Conservation (phyloP, 768 basidiomycete genomes). For the Russula compacta region DNA sequence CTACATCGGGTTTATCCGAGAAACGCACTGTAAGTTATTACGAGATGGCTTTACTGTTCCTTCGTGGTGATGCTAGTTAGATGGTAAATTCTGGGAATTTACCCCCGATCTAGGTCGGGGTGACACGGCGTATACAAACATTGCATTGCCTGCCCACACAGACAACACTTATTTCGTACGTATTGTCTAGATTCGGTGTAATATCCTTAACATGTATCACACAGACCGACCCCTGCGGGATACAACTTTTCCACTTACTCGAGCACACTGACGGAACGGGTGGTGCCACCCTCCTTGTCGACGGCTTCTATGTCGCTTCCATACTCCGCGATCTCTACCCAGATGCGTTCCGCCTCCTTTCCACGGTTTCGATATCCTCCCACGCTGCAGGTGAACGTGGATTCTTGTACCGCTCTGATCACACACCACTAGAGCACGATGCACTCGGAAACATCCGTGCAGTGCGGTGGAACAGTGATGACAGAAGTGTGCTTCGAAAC, state of each 20-base stretch:
- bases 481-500: constrained; percentile 71
- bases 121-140: constrained; percentile 88
- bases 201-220: background rate
- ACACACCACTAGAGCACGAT: constrained; percentile 69
- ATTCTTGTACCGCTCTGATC: constrained; percentile 47
- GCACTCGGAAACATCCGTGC: constrained; percentile 51
- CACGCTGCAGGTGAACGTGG: constrained; percentile 81
- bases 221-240: constrained; percentile 88
- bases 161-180: constrained; percentile 65
- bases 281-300: constrained; percentile 86
- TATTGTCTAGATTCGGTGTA: constrained; percentile 20
- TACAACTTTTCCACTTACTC: constrained; percentile 92
- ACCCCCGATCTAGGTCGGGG: constrained; percentile 85
- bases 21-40: constrained; percentile 56
- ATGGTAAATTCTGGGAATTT: constrained; percentile 97
- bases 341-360: constrained; percentile 57
- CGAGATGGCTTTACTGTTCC: background rate
- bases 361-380: constrained; percentile 58
- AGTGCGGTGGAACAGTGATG: constrained; percentile 92
- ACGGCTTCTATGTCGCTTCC: constrained; percentile 88
- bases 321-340: constrained; percentile 68
- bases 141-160: constrained; percentile 81
- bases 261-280: constrained; percentile 75
- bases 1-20: constrained; percentile 80
- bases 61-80: constrained; percentile 30